These are phyloP conservation scores for Pythium coloratum DNA, from an alignment of 352 stramenopile genomes.

Conservation along the genomic window DNA sequence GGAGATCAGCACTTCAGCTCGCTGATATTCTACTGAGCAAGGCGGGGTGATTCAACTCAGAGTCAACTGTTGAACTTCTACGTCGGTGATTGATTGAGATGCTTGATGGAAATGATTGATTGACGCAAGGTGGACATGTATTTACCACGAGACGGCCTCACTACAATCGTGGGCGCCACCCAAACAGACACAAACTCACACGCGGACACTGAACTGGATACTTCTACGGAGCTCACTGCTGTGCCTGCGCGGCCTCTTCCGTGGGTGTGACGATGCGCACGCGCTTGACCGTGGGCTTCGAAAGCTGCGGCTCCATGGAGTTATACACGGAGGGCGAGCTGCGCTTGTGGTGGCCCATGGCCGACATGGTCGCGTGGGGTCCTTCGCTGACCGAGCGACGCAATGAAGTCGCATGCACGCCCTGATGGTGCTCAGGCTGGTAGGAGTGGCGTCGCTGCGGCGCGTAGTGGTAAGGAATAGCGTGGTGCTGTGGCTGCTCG, in stretches of 20 bases:
- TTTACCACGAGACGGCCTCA: neutral
- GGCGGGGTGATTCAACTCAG: too few species aligned
- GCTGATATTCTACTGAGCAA: neutral
- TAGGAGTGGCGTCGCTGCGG: conserved; percentile 23
- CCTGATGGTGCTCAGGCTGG: conserved; percentile 7
- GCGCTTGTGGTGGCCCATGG: conserved; percentile 24
- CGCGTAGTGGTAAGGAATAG: neutral
- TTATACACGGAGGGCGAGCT: neutral
- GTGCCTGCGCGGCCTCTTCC: conserved; percentile 1
- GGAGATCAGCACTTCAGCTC: neutral
- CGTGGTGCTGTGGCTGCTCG: conserved; percentile 8
- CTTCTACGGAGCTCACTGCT: neutral
- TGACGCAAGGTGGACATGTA: conserved; percentile 1
- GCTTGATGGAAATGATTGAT: neutral
- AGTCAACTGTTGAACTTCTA: neutral
- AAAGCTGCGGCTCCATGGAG: neutral
- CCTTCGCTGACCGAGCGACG: conserved; percentile 26
- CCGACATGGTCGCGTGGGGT: conserved; percentile 19
- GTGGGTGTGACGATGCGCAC: conserved; percentile 25
- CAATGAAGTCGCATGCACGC: neutral
- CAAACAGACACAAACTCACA: neutral
- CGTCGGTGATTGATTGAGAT: neutral
- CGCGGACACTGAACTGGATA: conserved; percentile 3
- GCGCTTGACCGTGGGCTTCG: conserved; percentile 17
- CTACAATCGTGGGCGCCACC: neutral